These are phyloP conservation scores for Liriodendron chinense DNA, from an alignment of 164 flowering plant species.

Conservation along the genomic window DNA sequence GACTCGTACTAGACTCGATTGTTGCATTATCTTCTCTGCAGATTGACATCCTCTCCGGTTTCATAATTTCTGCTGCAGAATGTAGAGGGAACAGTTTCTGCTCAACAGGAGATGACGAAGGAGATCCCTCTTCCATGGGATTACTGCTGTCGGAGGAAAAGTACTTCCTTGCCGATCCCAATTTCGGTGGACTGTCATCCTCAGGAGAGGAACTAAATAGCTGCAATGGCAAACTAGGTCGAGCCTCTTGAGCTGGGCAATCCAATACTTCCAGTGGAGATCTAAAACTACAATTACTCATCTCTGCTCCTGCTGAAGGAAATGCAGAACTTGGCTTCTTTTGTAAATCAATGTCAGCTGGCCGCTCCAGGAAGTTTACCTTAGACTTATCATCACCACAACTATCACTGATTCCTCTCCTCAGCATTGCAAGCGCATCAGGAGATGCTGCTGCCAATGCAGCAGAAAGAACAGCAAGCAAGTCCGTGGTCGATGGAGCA, in stretches of 20 bases:
- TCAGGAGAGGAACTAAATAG: slow-evolving; percentile 73
- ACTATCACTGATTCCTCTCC: slow-evolving; percentile 47
- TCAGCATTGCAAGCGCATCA: slow-evolving; percentile 32
- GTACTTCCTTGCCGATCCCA: slow-evolving; percentile 55
- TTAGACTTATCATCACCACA: slow-evolving; percentile 45
- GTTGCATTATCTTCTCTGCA: slow-evolving; percentile 33
- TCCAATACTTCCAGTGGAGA: slow-evolving; percentile 60
- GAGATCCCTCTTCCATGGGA: slow-evolving; percentile 72
- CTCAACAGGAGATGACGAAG: slow-evolving; percentile 70
- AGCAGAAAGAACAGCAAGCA: slow-evolving; percentile 64
- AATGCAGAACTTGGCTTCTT: slow-evolving; percentile 30
- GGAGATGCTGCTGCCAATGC: slow-evolving; percentile 46
- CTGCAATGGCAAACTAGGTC: slow-evolving; percentile 54
- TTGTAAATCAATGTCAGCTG: slow-evolving; percentile 23
- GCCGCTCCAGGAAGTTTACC: slow-evolving; percentile 32
- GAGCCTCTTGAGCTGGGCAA: slow-evolving; percentile 40
- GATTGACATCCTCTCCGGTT: slow-evolving; percentile 36
- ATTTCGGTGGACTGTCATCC: slow-evolving; percentile 52
- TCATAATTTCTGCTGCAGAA: slow-evolving; percentile 34
- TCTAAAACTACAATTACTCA: slow-evolving; percentile 48
- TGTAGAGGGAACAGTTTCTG: slow-evolving; percentile 69
- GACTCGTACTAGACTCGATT: slow-evolving; percentile 34
- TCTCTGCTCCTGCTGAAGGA: slow-evolving; percentile 44
- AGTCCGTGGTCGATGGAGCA: slow-evolving; percentile 54
- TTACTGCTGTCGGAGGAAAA: slow-evolving; percentile 87